Conservation (phyloP, 2,329 filamentous ascomycete species). For the Blastomyces parvus region DNA sequence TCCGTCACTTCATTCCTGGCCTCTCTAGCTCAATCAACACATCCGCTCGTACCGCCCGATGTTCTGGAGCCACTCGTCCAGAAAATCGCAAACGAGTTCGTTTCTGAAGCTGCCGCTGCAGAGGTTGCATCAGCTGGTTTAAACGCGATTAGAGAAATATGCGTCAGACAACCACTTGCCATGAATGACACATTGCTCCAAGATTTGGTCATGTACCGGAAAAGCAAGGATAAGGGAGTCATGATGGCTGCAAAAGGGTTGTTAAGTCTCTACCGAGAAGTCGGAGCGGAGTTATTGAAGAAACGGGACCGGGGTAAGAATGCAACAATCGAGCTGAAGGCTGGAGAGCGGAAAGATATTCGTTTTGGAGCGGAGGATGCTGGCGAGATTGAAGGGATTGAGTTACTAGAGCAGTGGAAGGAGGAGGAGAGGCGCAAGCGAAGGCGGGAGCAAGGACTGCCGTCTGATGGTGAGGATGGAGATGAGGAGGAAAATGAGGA, state of each 20-base stretch:
- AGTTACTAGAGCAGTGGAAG: constrained; percentile 87
- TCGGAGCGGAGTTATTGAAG: constrained; percentile 77
- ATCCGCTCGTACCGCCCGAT: constrained; percentile 86
- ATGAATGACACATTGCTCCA: constrained; percentile 95
- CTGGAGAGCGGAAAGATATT: constrained; percentile 63
- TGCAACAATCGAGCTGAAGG: constrained; percentile 70
- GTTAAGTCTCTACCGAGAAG: constrained; percentile 80
- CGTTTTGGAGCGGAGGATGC: constrained; percentile 73
- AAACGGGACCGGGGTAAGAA: constrained; percentile 88
- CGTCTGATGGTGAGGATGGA: constrained; percentile 51
- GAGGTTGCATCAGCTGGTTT: constrained; percentile 88
- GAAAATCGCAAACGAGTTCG: constrained; percentile 98
- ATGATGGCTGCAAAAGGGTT: constrained; percentile 97
- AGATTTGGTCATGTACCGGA: constrained; percentile 89
- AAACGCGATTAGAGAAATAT: constrained; percentile 91
- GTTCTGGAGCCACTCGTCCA: constrained; percentile 79
- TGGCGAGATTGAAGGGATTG: constrained; percentile 83
- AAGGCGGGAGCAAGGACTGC: constrained; percentile 57
- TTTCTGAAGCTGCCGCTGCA: constrained; percentile 82
- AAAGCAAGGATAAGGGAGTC: constrained; percentile 97
- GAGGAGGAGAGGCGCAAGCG: constrained; percentile 73
- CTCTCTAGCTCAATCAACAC: constrained; percentile 81
- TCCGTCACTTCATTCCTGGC: constrained; percentile 90
- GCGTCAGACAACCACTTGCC: constrained; percentile 81
- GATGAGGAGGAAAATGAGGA: constrained; percentile 53